These are phyloP conservation scores for Haplosporangium sp. DNA, from an alignment of 371 early-diverging fungal species.

Conservation along the genomic window DNA sequence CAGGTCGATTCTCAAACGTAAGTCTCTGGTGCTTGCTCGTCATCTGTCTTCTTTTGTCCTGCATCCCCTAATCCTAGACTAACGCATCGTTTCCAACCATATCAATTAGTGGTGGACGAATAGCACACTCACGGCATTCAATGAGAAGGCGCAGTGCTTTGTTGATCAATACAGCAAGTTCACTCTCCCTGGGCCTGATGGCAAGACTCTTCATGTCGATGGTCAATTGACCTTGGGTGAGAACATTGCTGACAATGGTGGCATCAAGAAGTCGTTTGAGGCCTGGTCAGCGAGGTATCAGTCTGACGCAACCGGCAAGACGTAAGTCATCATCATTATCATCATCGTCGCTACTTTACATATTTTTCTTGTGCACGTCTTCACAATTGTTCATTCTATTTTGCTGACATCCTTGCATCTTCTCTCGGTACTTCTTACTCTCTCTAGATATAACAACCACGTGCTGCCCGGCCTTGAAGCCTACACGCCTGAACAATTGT, in stretches of 20 bases:
- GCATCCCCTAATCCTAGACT: no score
- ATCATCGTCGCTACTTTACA: no score
- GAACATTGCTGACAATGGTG: conserved; percentile 83
- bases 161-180: conserved; percentile 65
- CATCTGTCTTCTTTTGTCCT: background rate
- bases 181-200: conserved; percentile 3
- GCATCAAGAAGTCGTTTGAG: conserved; percentile 55
- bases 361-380: background rate
- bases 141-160: conserved; percentile 65
- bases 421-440: background rate
- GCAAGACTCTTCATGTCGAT: conserved; percentile 52
- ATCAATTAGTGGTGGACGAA: conserved; percentile 73
- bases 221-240: conserved; percentile 73
- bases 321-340: background rate
- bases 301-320: conserved; percentile 32
- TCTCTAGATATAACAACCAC: conserved; percentile 9
- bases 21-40: background rate
- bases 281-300: conserved; percentile 58
- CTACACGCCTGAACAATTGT: conserved; percentile 61
- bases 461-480: conserved; percentile 13
- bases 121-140: conserved; percentile 59
- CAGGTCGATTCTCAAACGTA: conserved; percentile 22
- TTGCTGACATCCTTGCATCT: background rate
- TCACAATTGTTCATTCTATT: background rate
- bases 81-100: background rate